Conservation (phyloP, 139 green algal species). For the Chlorella sp. region DNA sequence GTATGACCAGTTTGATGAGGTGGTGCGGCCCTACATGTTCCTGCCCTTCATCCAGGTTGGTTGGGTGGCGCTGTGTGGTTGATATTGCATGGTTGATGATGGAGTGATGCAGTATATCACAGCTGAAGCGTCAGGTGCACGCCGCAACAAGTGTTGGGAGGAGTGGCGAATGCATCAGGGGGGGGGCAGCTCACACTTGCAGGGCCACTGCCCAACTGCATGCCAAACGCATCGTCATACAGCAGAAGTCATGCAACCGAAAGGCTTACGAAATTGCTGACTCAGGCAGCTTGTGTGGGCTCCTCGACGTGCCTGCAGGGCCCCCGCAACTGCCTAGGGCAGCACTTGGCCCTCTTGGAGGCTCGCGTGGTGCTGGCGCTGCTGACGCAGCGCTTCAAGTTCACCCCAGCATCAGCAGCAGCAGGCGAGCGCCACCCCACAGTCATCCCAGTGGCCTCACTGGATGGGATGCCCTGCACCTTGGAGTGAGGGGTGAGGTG, state of each 20-base stretch:
- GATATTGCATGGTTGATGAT: not conserved
- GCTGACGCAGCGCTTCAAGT: slow-evolving; percentile 69
- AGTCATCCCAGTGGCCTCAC: slow-evolving; percentile 72
- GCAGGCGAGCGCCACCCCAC: slow-evolving; percentile 37
- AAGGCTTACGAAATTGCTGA: not conserved
- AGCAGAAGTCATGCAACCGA: too few species aligned
- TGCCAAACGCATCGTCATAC: too few species aligned
- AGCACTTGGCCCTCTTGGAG: slow-evolving; percentile 83
- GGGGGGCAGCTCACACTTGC: not conserved
- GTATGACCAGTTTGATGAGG: slow-evolving; percentile 81
- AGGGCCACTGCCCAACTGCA: not conserved
- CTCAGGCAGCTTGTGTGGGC: not conserved
- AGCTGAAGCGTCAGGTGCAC: not conserved
- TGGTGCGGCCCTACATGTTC: slow-evolving; percentile 79
- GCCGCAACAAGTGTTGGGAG: not conserved
- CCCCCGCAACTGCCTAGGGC: slow-evolving; percentile 87
- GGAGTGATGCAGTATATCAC: not conserved
- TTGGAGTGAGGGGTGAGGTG: slow-evolving; percentile 53
- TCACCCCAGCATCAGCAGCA: slow-evolving; percentile 30
- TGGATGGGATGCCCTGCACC: slow-evolving; percentile 64
- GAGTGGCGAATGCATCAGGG: not conserved
- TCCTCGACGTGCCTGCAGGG: slow-evolving; percentile 24
- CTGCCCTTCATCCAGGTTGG: slow-evolving; percentile 86
- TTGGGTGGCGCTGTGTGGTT: not conserved
- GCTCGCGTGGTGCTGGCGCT: slow-evolving; percentile 73